Evolutionary conservation across 208 protist genomes (phyloP), one percentile per base, ranked within the genome.

Genomic region (Crithidia brevicula): DNA sequence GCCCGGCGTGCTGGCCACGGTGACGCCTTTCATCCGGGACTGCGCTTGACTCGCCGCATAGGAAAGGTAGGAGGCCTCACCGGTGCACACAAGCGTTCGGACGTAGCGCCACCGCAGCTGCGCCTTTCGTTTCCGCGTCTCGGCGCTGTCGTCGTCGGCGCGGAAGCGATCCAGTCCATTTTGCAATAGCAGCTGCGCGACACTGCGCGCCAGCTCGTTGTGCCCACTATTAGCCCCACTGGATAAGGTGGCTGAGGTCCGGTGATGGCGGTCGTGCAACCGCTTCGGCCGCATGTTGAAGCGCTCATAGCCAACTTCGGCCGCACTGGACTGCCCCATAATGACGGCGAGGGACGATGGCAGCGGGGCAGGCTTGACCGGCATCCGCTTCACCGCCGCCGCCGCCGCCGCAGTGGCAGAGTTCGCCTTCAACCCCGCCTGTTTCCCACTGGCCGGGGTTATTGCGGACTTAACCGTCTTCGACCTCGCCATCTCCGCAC

Each of bases 41-140:
- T 86, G 81, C 22, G 81, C 76, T 72, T 89, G 79, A 23, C 68
- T 87, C n/a, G 64, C 72, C 34, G 76, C 72, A 66, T 92, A 85
- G 30, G 94, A 66, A 25, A 93, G 72, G 64, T 87, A 91, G 15
- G 79, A 64, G 1, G 88, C 91, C 72, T 92, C 84, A 3, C 91
- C 91, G 43, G 87, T 94, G n/a, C 80, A 50, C 25, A 96, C 91
- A 33, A 96, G 77, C 4, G 82, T 68, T 22, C 91, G 87, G 22
- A 96, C 60, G 66, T 84, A 96, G 46, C 84, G 77, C 88, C 91
- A 96, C 20, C 91, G 87, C 51, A 86, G 73, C 42, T 72, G 72
- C 86, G 64, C 91, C 69, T 45, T 70, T 38, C 30, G 65, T 40
- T 49, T 60, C 18, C 23, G 73, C 52, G 34, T 82, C 66, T 47